Percentiles rank a stretch among this genome's conserved stretches.
Conservation (phyloP, 176 grass and related monocot species). For the Ensete ventricosum region DNA sequence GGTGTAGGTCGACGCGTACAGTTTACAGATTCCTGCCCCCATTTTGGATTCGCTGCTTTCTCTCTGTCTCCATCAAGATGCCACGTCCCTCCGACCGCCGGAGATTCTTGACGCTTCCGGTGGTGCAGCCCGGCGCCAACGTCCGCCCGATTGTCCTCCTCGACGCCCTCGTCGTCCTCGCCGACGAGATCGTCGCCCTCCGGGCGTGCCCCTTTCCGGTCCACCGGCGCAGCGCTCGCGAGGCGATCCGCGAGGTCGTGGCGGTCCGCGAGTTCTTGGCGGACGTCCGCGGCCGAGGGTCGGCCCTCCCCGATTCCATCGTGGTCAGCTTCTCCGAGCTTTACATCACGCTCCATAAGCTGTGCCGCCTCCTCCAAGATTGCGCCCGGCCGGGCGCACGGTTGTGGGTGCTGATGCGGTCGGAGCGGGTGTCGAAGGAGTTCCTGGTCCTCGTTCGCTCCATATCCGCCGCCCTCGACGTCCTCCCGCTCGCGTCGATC, state of each 20-base stretch:
- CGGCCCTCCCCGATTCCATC: conserved; percentile 20
- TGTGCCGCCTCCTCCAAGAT: conserved; percentile 50
- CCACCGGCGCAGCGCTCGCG: conserved; percentile 33
- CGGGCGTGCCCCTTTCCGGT: conserved; percentile 30
- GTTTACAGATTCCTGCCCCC: background rate
- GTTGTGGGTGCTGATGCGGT: conserved; percentile 60
- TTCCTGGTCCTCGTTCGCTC: conserved; percentile 40
- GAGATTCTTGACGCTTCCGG: conserved; percentile 25
- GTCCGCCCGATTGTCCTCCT: conserved; percentile 47
- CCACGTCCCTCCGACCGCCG: conserved; percentile 14
- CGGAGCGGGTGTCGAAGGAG: conserved; percentile 38
- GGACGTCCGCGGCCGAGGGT: conserved; percentile 33
- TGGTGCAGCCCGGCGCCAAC: conserved; percentile 47
- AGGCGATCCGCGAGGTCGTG: conserved; percentile 38
- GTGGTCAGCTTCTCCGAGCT: conserved; percentile 68
- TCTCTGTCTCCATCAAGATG: background rate
- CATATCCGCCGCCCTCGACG: conserved; percentile 57
- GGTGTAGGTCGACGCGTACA: background rate
- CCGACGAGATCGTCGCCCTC: conserved; percentile 29
- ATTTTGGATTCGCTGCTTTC: background rate
- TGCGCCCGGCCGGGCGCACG: conserved; percentile 38
- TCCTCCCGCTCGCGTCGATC: conserved; percentile 22
- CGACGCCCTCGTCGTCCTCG: conserved; percentile 42
- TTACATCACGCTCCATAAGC: conserved; percentile 75
- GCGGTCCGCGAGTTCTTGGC: conserved; percentile 48